A percentile compares a stretch with the other conserved stretches of the same genome.
Evolutionary conservation across 352 stramenopile species (phyloP).

Genomic region (Globisporangium cystogenes): DNA sequence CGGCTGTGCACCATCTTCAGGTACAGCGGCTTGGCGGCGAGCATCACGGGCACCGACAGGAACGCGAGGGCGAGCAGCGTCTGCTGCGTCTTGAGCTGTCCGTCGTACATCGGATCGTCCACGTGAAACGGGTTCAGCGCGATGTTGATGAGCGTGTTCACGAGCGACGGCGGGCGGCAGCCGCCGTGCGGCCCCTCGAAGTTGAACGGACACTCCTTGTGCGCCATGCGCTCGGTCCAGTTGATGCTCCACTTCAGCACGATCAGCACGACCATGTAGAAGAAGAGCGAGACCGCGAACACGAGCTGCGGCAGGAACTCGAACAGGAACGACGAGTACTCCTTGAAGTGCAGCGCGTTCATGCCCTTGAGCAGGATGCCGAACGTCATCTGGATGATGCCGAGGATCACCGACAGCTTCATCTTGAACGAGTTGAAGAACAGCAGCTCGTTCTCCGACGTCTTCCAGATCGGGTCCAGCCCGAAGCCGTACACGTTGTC

Average conservation of each 20-base stretch:
- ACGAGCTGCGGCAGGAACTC: constrained; percentile 97
- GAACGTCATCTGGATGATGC: constrained; percentile 98
- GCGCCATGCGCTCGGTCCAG: constrained; percentile 94
- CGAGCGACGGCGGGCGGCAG: constrained; percentile 96
- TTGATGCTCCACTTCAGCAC: constrained; percentile 99
- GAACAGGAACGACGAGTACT: constrained; percentile 95
- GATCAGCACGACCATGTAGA: constrained; percentile 99
- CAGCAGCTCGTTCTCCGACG: constrained; percentile 95
- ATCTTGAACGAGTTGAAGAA: constrained; percentile 99
- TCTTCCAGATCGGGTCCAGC: constrained; percentile 98
- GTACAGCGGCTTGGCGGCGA: constrained; percentile 95
- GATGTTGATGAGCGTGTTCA: constrained; percentile 99
- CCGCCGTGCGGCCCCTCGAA: constrained; percentile 92
- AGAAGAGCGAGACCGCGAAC: constrained; percentile 96
- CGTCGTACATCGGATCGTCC: constrained; percentile 94
- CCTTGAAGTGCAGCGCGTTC: constrained; percentile 96
- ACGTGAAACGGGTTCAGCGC: constrained; percentile 92
- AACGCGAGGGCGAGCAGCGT: constrained; percentile 93
- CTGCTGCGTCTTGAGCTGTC: constrained; percentile 87
- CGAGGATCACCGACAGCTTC: constrained; percentile 99
- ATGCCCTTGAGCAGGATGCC: constrained; percentile 95
- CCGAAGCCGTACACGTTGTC: constrained; percentile 96
- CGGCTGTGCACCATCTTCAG: constrained; percentile 74
- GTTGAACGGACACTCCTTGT: constrained; percentile 91
- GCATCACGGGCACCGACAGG: constrained; percentile 94